phyloP scores from a whole-genome alignment of 306 rosid species.

The Quercus suber region DNA sequence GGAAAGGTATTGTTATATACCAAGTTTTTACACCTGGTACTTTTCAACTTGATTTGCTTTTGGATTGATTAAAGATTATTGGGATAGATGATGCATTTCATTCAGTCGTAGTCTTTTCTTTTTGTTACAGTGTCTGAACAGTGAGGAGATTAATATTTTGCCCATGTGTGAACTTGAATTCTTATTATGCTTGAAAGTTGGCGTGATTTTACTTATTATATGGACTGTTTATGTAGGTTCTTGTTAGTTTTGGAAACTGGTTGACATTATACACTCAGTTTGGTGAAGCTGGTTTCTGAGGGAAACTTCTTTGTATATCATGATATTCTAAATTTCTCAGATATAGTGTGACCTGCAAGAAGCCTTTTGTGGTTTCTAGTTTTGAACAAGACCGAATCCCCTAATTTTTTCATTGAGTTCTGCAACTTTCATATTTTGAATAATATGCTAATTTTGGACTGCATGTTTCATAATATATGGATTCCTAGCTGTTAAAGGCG shows the following conservation, averaged over 20 bases:
- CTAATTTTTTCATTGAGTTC: background rate
- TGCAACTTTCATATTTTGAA: background rate
- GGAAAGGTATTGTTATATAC: conserved; percentile 68
- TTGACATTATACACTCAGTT: background rate
- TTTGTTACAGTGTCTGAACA: background rate
- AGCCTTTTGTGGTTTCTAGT: background rate
- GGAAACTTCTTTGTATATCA: background rate
- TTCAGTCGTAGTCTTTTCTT: background rate
- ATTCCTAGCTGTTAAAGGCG: background rate
- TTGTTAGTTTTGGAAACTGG: background rate
- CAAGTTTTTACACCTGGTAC: conserved; percentile 5
- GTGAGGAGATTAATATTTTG: background rate
- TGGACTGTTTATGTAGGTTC: background rate
- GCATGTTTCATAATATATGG: background rate
- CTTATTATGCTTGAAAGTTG: background rate
- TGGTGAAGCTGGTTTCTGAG: background rate
- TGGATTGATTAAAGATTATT: background rate
- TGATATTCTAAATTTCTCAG: background rate
- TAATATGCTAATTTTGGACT: background rate
- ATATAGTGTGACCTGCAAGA: background rate
- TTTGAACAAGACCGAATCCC: background rate
- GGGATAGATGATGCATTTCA: background rate
- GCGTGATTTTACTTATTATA: background rate
- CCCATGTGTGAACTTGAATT: background rate
- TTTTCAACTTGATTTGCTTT: conserved; percentile 3